Base-by-base conservation (phyloP, 192 early-diverging fungal genomes). In the Coemansia sp. region DNA sequence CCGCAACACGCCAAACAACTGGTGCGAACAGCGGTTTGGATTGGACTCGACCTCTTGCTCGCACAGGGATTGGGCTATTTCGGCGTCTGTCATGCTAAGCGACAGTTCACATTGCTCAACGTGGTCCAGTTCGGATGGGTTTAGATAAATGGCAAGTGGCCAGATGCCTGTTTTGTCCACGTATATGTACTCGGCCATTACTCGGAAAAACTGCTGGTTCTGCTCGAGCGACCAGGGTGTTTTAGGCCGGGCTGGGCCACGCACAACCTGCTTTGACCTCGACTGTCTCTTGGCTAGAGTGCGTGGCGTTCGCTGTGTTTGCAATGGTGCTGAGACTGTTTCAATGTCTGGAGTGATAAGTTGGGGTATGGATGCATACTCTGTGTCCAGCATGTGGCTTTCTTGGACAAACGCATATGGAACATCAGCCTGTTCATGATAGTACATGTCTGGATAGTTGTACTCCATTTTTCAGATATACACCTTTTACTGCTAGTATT, bases 131-230 rank as follows among this genome's bases (percentile, higher is more conserved):
- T 79, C 76, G 0, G 60, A 11, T 5, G 67, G 70, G 15, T 73
- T 79, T 0, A 73, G 64, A 48, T 79, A 79, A 11, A 79, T 79
- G 24, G 67, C 71, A 17, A 79, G 58, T 0, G 67, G 76, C 57
- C 64, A 67, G n/a, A 79, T 49, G 11, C 76, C 76, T 11, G 61
- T 28, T 53, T 70, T 66, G 60, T 79, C 71, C 20, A 73, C 64
- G 23, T 73, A 73, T 4, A 73, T 79, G 65, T 79, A 79, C 71
- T 79, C 76, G 36, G 76, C 76, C 76, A 79, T 69, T 5, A 57
- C 53, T 1, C 67, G 56, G 56, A 79, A 79, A n/a, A 79, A 17
- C 17, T 26, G 56, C 18, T 28, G 37, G 67, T 73, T 79, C 23
- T 73, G 67, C 0, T 73, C 67, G 0, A 47, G 18, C 9, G 70